These are phyloP conservation scores for Anisodus acutangulus DNA, from an alignment of 257 asterid species.

Conservation along the genomic window DNA sequence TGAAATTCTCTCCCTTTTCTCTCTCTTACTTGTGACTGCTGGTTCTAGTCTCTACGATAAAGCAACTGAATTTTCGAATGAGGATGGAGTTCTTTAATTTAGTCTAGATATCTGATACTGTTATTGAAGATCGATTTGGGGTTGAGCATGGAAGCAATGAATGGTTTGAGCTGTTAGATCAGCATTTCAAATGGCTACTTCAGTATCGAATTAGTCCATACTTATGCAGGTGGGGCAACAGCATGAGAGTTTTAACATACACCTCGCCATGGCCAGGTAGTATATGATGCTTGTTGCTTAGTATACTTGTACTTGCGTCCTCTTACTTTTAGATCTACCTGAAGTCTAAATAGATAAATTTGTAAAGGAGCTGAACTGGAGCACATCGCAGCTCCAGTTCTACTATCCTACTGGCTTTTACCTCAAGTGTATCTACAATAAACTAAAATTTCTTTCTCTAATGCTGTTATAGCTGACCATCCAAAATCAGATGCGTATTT, in stretches of 20 bases:
- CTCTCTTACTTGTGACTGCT: neutral
- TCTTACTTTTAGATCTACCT: constrained; percentile 12
- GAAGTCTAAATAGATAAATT: constrained; percentile 15
- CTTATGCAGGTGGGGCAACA: constrained; percentile 98
- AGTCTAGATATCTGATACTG: constrained; percentile 89
- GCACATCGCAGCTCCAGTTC: neutral
- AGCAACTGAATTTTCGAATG: neutral
- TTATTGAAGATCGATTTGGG: constrained; percentile 96
- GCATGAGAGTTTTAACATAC: constrained; percentile 95
- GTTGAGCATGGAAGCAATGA: constrained; percentile 91
- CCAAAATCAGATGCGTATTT: constrained; percentile 96
- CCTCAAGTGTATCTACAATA: neutral
- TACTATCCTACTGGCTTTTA: neutral
- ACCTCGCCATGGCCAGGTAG: constrained; percentile 99
- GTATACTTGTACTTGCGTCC: neutral
- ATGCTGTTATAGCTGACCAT: constrained; percentile 76
- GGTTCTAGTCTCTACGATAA: neutral
- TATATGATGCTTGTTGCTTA: constrained; percentile 17
- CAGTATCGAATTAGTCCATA: constrained; percentile 93
- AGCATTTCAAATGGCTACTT: constrained; percentile 93
- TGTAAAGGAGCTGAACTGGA: constrained; percentile 20
- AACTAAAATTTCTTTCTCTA: neutral
- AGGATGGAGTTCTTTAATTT: constrained; percentile 51
- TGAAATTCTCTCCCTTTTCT: constrained; percentile 19
- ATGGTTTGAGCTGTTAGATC: constrained; percentile 92